Base-by-base conservation (phyloP, 352 stramenopile species). In the Phytophthora crassamura region DNA sequence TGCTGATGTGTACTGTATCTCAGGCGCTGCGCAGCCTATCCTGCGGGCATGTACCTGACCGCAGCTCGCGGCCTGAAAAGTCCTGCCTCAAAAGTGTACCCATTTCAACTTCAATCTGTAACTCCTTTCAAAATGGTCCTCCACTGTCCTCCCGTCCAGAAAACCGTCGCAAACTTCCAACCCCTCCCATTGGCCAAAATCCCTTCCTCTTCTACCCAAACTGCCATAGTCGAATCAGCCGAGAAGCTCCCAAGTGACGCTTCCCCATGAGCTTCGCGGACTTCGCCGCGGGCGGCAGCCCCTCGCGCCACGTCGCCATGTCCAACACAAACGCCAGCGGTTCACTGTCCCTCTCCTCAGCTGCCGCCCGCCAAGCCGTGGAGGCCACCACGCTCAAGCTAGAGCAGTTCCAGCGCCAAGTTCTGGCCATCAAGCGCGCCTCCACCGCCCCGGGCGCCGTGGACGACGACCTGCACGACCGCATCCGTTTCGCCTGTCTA, bases 321-420 rank as follows among this genome's bases (percentile, higher is more conserved):
- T 41, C 56, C 53, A 73, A 59, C 46, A 30, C 41, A 4, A 41
- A 36, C 16, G 20, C 46, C 30, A 34, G 55, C 5, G 53, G 56
- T 12, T 58, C 53, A 32, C 48, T 22, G 48, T 55, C 55, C 22
- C 47, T 74, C 14, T 64, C 64, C 16, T 72, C 67, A n/a, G 39
- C 47, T 14, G 36, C 50, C 4, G 63, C 51, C 8, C 84, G 86
- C 30, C 79, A 90, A 32, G 79, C 82, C 55, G 69, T 93, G 25
- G 84, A 93, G n/a, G 63, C 54, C 28, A 82, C 81, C 30, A 86
- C 82, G 9, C 72, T 93, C 53, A 95, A 95, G 55, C 69, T 93
- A 4, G 86, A 93, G 61, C 82, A 92, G 64, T 95, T 93, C 67
- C 86, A 95, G 61, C 83, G 86, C 14, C 86, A 95, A 45, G 85